Conservation (phyloP, 768 basidiomycete genomes). For the Amanita muscaria region DNA sequence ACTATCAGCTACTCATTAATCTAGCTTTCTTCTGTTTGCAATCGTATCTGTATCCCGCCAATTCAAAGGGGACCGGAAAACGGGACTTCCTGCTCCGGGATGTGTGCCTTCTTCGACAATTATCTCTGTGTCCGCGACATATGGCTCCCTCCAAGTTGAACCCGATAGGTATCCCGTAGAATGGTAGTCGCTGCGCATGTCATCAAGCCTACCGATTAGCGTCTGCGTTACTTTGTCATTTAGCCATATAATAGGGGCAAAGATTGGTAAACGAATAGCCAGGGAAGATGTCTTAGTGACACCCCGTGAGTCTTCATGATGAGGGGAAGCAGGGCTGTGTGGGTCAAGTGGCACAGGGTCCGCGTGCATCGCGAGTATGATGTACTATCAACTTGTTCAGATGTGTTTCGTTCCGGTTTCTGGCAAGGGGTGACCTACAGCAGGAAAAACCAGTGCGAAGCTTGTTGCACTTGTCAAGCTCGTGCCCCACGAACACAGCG, state of each 20-base stretch:
- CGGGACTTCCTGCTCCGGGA: too few species aligned
- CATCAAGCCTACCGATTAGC: conserved; percentile 31
- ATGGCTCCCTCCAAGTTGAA: conserved; percentile 13
- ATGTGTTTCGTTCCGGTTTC: not conserved
- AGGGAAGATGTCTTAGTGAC: conserved; percentile 65
- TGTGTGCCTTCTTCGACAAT: conserved; percentile 67
- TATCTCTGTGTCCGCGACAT: conserved; percentile 40
- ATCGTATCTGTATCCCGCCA: not conserved
- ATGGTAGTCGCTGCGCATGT: conserved; percentile 35
- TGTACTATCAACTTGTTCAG: conserved; percentile 48
- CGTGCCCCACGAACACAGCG: conserved; percentile 64
- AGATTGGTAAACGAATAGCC: conserved; percentile 74
- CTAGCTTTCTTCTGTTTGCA: conserved; percentile 1
- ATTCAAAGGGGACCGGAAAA: too few species aligned
- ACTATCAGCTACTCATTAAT: not conserved
- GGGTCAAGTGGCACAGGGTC: conserved; percentile 69
- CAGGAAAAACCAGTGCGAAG: conserved; percentile 77
- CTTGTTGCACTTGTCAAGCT: conserved; percentile 73
- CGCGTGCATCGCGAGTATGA: conserved; percentile 78
- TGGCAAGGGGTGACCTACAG: conserved; percentile 36
- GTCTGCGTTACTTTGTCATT: conserved; percentile 63
- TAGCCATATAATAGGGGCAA: conserved; percentile 62
- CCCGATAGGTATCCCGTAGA: conserved; percentile 20
- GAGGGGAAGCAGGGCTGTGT: conserved; percentile 44
- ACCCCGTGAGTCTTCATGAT: conserved; percentile 23